phyloP scores from a whole-genome alignment of 1,139 yeast species.

The Hyphopichia pseudoburtonii region DNA sequence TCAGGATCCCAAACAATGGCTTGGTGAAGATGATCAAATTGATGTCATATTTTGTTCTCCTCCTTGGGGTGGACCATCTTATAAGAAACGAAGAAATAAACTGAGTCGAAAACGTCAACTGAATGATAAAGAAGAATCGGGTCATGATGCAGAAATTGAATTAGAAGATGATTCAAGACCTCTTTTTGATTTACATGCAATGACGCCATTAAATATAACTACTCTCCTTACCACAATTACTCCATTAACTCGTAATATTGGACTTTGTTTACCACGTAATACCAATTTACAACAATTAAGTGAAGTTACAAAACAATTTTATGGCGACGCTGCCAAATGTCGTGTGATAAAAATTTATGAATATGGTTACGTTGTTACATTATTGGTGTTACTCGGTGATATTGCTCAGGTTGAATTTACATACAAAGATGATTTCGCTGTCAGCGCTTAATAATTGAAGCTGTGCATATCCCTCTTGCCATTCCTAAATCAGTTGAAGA shows the following conservation, averaged over 20 bases:
- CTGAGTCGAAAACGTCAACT: too few species aligned
- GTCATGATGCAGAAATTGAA: too few species aligned
- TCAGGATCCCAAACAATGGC: constrained; percentile 18
- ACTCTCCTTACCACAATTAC: constrained; percentile 42
- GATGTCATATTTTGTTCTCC: constrained; percentile 84
- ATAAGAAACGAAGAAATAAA: constrained; percentile 34
- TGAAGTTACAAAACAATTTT: constrained; percentile 42
- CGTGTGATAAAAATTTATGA: constrained; percentile 48
- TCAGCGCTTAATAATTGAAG: too few species aligned
- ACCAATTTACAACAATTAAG: constrained; percentile 59
- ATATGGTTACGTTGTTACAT: constrained; percentile 50
- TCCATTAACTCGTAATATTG: constrained; percentile 51
- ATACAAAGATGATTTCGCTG: not conserved
- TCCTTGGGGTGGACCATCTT: constrained; percentile 95
- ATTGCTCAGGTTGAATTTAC: constrained; percentile 2
- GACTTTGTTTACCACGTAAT: constrained; percentile 75
- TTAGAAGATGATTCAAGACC: too few species aligned
- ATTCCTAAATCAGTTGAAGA: too few species aligned
- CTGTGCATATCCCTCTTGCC: too few species aligned
- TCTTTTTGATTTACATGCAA: constrained; percentile 40
- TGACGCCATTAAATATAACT: constrained; percentile 54
- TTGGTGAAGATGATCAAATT: constrained; percentile 25
- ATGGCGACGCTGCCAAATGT: constrained; percentile 46
- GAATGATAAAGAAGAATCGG: too few species aligned
- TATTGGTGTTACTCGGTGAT: constrained; percentile 60